Evolutionary conservation across 768 basidiomycete genomes (phyloP), one percentile per base, ranked within the genome.

Genomic region (Cystofilobasidium bisporidii): DNA sequence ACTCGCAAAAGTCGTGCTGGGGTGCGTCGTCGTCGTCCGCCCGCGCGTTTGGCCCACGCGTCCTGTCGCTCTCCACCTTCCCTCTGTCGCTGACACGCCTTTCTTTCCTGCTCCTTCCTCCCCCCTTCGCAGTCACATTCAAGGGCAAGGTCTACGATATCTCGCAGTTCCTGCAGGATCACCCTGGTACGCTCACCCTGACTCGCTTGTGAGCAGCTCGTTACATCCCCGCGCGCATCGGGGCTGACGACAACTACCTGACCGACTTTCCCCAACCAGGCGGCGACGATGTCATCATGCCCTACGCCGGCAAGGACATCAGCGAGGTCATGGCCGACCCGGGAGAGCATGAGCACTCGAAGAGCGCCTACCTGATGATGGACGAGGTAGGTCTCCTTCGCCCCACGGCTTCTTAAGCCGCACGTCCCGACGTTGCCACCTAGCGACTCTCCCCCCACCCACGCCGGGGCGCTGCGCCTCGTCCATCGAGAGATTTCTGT

Each of bases 361-460:
- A 90, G 30, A 83, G 87, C 12, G 96, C 96, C 1, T 98, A 89
- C 76, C 86, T 87, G 28, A 90, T 99, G 85, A 75, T 99, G 75
- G 84, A 87, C 33, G 91, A 94, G 41, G 67, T 68, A 26, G 26
- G 67, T 68, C 43, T 24, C n/a, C n/a, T n/a, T n/a, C 4, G 5
- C 38, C 30, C 41, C 11, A 9, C 2, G 24, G 11, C 43, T 20
- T 45, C 53, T 18, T 22, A 22, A 28, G 61, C 5, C 61, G 12
- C 26, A 45, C 30, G 24, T 48, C 62, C 22, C n/a, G 5, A 18
- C 15, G 26, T 56, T 32, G 32, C 20, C 43, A 43, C 43, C 43
- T 17, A 41, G 40, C 40, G 17, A 17, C 50, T 18, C 45, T 26
- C 24, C 48, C n/a, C n/a, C 36, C 5, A 36, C 36, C 36, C 36